phyloP scores from a whole-genome alignment of 441 rosid species.

The Corymbia calophylla region DNA sequence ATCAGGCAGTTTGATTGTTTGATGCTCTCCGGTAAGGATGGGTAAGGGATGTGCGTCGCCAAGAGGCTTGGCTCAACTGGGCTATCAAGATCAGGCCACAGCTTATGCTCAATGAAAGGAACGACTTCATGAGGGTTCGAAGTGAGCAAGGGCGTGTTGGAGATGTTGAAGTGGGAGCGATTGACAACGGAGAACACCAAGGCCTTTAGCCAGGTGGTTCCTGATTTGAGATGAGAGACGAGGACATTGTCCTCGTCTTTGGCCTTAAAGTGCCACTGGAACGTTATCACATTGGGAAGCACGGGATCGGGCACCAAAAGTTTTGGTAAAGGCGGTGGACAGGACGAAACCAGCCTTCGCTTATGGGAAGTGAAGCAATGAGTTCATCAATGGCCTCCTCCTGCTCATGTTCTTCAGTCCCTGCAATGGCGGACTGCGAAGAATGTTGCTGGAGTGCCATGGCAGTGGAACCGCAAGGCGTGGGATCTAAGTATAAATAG shows the following conservation, averaged over 20 bases:
- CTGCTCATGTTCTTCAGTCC: not conserved
- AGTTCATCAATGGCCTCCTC: not conserved
- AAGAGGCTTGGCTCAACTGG: not conserved
- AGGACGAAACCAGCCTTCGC: not conserved
- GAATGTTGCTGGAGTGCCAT: not conserved
- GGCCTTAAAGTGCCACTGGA: not conserved
- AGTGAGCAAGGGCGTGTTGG: not conserved
- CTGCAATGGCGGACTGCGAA: not conserved
- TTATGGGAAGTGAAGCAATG: not conserved
- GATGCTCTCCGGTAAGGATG: not conserved
- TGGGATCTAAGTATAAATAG: too few relatives aligned
- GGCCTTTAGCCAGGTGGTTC: not conserved
- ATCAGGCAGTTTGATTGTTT: not conserved
- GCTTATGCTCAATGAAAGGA: accelerated
- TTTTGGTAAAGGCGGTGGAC: not conserved
- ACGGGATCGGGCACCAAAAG: not conserved
- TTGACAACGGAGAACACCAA: not conserved
- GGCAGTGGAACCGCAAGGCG: too few relatives aligned
- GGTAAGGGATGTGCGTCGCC: not conserved
- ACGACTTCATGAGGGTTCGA: not conserved
- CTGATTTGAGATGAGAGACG: not conserved
- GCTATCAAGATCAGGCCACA: not conserved
- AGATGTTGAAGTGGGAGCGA: not conserved
- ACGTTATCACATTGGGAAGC: not conserved
- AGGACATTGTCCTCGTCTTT: not conserved